Evolutionary conservation across 148 eudicot species (phyloP), one percentile per base, ranked within the genome.

Genomic region (Persicaria tinctoria): DNA sequence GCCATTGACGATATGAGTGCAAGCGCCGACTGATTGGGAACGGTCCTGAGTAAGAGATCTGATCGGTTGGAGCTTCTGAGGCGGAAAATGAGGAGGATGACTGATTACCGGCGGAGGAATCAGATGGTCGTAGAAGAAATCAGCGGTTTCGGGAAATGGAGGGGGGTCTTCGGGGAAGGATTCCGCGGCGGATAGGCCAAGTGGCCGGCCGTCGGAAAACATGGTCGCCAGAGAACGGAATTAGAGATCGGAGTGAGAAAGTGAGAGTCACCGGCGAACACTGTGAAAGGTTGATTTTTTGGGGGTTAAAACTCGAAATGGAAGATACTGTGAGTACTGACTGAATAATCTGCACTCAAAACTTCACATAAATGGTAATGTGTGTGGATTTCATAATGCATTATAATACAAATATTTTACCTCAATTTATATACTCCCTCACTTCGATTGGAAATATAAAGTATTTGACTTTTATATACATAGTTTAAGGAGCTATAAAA

Each of bases 31-130:
- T 1, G 32, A 45, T 17, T 73, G 48, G 12, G 50, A 16, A n/a
- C 3, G 45, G 3, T 75, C 76, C 60, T 63, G 68, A 32, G 69
- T 47, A 14, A 54, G 50, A 38, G 44, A 51, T 18, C 89, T 73
- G 73, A 86, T 80, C 8, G 89, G 87, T 0, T 87, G 89, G 76
- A 86, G 89, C 76, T 86, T 86, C 83, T 86, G 86, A 4, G 80
- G 88, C 20, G 81, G 80, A 0, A 18, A 74, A 14, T 51, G 82
- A 41, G 63, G n/a, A 16, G 18, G 64, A 48, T 18, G 72, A 59
- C 50, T 55, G 47, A 45, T 38, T 71, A n/a, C 76, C 76, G 66
- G 68, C 48, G 78, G 60, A 9, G 51, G 73, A 76, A 72, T 80
- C 46, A 55, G 62, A 75, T 70, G 60, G 23, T 46, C 53, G 70